Evolutionary conservation across 2,329 filamentous ascomycete genomes (phyloP).

Genomic region (Neonectria punicea): DNA sequence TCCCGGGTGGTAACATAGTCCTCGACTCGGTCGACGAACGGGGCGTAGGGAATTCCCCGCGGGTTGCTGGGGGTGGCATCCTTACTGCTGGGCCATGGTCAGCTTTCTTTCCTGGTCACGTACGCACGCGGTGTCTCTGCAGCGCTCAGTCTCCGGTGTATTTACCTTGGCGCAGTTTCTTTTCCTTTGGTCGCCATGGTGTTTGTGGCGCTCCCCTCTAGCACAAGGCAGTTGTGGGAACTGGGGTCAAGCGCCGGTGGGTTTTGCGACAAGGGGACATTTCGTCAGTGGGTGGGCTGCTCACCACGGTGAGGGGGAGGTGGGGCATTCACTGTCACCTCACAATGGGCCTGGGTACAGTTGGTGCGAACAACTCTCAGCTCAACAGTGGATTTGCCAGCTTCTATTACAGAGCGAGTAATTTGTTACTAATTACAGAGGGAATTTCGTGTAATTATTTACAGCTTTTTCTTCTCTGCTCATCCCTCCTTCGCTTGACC

Average conservation of each 20-base stretch:
- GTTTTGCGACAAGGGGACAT: slow-evolving; percentile 45
- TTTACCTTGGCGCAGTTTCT: slow-evolving; percentile 49
- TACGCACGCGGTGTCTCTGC: neutral
- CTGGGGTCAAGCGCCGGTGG: slow-evolving; percentile 36
- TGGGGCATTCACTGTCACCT: slow-evolving; percentile 39
- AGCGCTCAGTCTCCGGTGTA: neutral
- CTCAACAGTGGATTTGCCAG: neutral
- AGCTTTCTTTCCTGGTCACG: slow-evolving; percentile 19
- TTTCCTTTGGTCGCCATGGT: slow-evolving; percentile 57
- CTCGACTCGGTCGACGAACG: slow-evolving; percentile 88
- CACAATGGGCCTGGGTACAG: too few relatives aligned
- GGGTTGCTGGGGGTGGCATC: slow-evolving; percentile 75
- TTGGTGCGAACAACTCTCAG: neutral
- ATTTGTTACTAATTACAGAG: neutral
- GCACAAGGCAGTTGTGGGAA: slow-evolving; percentile 36
- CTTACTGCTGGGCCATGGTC: slow-evolving; percentile 46
- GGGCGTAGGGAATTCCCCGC: slow-evolving; percentile 83
- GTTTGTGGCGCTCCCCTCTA: slow-evolving; percentile 34
- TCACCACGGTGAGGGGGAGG: slow-evolving; percentile 43
- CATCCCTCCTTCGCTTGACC: too few relatives aligned
- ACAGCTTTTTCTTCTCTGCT: neutral
- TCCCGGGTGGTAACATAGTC: slow-evolving; percentile 83
- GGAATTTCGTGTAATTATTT: neutral
- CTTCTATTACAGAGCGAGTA: neutral
- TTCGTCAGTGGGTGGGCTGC: slow-evolving; percentile 44